Conservation (phyloP, 306 rosid genomes). For the Casuarina cunninghamiana region DNA sequence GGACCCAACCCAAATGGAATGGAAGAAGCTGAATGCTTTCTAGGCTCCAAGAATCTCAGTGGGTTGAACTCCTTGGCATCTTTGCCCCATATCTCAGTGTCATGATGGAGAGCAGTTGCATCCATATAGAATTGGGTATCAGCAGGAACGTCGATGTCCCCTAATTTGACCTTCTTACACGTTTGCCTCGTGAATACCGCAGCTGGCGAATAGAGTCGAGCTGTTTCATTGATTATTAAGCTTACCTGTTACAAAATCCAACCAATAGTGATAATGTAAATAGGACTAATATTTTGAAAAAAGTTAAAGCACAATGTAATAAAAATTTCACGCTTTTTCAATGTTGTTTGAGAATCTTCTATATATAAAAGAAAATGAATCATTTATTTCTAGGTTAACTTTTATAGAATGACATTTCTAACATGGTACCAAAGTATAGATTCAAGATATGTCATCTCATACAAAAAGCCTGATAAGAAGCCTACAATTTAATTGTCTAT, state of each 20-base stretch:
- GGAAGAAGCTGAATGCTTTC: conserved; percentile 56
- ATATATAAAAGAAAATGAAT: no score
- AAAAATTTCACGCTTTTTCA: no score
- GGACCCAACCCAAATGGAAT: conserved; percentile 65
- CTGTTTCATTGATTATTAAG: conserved; percentile 67
- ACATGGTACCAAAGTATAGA: no score
- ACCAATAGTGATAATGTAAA: background rate
- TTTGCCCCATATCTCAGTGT: conserved; percentile 67
- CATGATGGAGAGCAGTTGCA: conserved; percentile 57
- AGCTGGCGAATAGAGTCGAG: conserved; percentile 69
- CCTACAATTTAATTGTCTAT: no score
- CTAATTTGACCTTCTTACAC: conserved; percentile 43
- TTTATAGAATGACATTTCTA: no score
- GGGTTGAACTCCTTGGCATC: conserved; percentile 68
- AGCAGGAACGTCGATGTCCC: conserved; percentile 55
- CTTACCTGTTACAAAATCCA: conserved; percentile 38
- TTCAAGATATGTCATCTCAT: no score
- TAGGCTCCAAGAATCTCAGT: conserved; percentile 52
- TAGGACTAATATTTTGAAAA: background rate
- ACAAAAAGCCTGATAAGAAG: no score
- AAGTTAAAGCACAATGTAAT: background rate
- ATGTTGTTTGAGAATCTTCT: no score
- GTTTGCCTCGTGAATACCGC: conserved; percentile 45
- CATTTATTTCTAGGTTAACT: no score
- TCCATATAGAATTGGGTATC: conserved; percentile 56